phyloP scores from a whole-genome alignment of 2,329 filamentous ascomycete genomes.

The Exophiala spinifera region DNA sequence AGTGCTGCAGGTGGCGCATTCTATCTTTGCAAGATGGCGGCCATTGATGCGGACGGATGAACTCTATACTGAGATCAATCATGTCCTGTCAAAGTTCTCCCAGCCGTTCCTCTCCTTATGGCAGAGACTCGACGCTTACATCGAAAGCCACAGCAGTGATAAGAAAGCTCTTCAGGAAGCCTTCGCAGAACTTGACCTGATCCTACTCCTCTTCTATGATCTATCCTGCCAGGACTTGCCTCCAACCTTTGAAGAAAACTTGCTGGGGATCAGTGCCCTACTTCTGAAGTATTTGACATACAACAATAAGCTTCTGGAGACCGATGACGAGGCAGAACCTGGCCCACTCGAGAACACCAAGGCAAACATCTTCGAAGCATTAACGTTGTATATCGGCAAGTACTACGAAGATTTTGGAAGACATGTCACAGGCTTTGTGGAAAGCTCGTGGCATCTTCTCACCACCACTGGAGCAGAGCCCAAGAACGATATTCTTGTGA shows the following conservation, averaged over 20 bases:
- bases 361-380: slow-evolving; percentile 85
- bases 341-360: slow-evolving; percentile 82
- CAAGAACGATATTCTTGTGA: slow-evolving; percentile 91
- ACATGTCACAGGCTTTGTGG: slow-evolving; percentile 79
- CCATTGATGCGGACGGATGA: slow-evolving; percentile 91
- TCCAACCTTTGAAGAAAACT: slow-evolving; percentile 87
- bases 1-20: slow-evolving; percentile 94
- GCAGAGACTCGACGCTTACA: slow-evolving; percentile 50
- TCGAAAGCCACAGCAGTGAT: slow-evolving; percentile 73
- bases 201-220: slow-evolving; percentile 91
- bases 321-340: slow-evolving; percentile 84
- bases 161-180: slow-evolving; percentile 70
- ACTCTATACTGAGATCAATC: slow-evolving; percentile 92
- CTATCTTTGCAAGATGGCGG: slow-evolving; percentile 94
- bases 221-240: slow-evolving; percentile 96
- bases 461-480: slow-evolving; percentile 82
- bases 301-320: slow-evolving; percentile 76
- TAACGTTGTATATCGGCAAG: slow-evolving; percentile 89
- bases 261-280: slow-evolving; percentile 70
- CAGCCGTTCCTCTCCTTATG: slow-evolving; percentile 73
- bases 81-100: slow-evolving; percentile 84
- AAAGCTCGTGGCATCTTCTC: slow-evolving; percentile 84
- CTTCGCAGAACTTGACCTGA: slow-evolving; percentile 80
- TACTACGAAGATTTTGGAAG: slow-evolving; percentile 90
- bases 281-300: slow-evolving; percentile 93